A percentile compares a stretch with the other conserved stretches of the same genome.
Evolutionary conservation across 2,329 filamentous ascomycete species (phyloP).

Genomic region (Aspergillus udagawae): DNA sequence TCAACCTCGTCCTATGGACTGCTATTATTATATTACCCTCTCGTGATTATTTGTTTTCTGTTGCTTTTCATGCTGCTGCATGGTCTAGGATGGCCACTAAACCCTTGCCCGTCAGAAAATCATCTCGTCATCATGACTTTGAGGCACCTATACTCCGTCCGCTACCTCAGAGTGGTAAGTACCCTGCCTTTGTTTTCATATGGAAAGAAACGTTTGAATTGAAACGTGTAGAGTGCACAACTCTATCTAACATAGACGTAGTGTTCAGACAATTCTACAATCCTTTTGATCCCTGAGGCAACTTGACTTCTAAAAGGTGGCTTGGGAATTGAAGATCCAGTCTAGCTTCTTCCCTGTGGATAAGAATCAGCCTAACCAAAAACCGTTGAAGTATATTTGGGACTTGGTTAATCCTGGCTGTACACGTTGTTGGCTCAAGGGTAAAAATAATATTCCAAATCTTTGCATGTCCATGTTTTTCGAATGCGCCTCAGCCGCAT

Average conservation of each 20-base stretch:
- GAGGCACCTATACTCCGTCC: background rate
- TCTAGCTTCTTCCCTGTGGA: background rate
- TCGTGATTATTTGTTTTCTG: background rate
- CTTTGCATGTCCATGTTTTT: background rate
- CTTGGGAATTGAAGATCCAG: slow-evolving; percentile 7
- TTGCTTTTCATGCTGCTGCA: background rate
- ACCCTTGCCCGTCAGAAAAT: background rate
- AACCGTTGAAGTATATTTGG: slow-evolving; percentile 17
- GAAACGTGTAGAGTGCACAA: no score
- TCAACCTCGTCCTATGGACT: background rate
- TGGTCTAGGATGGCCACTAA: background rate
- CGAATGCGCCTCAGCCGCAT: slow-evolving; percentile 19
- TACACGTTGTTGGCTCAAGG: background rate
- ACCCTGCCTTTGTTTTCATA: background rate
- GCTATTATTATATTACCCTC: background rate
- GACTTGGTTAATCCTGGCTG: background rate
- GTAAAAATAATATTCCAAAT: background rate
- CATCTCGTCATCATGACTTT: background rate
- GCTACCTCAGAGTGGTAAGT: background rate
- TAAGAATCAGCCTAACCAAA: slow-evolving; percentile 8
- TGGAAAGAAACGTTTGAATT: background rate
- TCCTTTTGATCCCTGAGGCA: background rate
- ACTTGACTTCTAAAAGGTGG: background rate
- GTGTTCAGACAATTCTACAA: no score
- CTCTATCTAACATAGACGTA: no score